phyloP scores from a whole-genome alignment of 176 grass and related monocot genomes.

The Carex myosuroides region DNA sequence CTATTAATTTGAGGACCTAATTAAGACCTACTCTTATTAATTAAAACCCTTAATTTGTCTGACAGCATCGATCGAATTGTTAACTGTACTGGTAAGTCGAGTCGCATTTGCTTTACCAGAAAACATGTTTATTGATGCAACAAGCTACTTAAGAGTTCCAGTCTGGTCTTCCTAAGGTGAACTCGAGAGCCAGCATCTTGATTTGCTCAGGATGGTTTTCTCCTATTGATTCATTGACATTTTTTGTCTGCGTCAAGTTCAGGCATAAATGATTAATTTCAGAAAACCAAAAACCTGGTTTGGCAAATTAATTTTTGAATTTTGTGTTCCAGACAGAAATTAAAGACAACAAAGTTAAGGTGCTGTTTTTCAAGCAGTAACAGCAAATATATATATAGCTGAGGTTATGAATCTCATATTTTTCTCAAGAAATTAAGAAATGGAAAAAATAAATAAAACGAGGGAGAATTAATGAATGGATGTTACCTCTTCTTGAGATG shows the following conservation, averaged over 20 bases:
- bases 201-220: constrained; percentile 2
- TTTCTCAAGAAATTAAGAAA: background rate
- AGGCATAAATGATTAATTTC: background rate
- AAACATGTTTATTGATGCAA: background rate
- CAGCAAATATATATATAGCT: background rate
- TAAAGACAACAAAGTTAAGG: background rate
- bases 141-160: constrained; percentile 4
- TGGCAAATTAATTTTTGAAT: background rate
- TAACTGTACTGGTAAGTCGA: background rate
- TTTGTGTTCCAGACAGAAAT: background rate
- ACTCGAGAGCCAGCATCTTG: constrained; percentile 19
- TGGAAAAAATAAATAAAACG: background rate
- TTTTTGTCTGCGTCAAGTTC: background rate
- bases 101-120: background rate
- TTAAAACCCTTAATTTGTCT: background rate
- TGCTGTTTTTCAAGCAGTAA: background rate
- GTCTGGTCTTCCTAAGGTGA: constrained; percentile 32
- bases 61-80: constrained; percentile 5
- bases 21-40: background rate
- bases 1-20: background rate
- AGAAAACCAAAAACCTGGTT: background rate
- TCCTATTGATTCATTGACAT: constrained; percentile 9
- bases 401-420: background rate
- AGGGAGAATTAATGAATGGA: background rate
- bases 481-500: constrained; percentile 19